Evolutionary conservation across 371 early-diverging fungal genomes (phyloP).

Genomic region (Funneliformis caledonium): DNA sequence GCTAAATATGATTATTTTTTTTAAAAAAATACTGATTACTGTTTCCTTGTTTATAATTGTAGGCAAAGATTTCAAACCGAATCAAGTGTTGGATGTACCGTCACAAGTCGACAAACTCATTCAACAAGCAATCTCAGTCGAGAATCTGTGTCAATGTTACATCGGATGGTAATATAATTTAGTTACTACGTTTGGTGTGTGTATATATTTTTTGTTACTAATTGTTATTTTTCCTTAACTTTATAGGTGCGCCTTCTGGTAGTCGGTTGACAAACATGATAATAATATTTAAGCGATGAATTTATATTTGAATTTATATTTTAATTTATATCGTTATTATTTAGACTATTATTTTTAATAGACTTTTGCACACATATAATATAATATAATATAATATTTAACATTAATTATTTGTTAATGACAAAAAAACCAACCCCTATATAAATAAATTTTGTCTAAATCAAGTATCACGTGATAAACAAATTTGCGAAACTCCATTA

Average conservation of each 20-base stretch:
- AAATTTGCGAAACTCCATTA: too few relatives aligned
- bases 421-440: too few relatives aligned
- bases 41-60: slow-evolving; percentile 48
- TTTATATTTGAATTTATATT: too few relatives aligned
- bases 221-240: not conserved
- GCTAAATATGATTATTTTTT: too few relatives aligned
- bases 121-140: slow-evolving; percentile 90
- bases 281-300: too few relatives aligned
- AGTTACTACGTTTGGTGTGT: not conserved
- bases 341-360: too few relatives aligned
- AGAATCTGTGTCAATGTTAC: slow-evolving; percentile 95
- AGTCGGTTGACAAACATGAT: not conserved
- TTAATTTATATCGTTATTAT: too few relatives aligned
- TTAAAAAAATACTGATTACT: not conserved
- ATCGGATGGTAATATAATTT: slow-evolving; percentile 89
- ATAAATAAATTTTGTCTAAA: too few relatives aligned
- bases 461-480: too few relatives aligned
- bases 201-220: not conserved
- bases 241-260: slow-evolving; percentile 40
- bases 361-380: too few relatives aligned
- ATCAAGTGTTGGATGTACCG: slow-evolving; percentile 79
- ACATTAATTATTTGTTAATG: too few relatives aligned
- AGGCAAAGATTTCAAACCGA: slow-evolving; percentile 91
- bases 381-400: too few relatives aligned
- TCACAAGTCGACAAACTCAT: slow-evolving; percentile 94